Conservation (phyloP, 1,284 basidiomycete species). For the Golubevia sp. region DNA sequence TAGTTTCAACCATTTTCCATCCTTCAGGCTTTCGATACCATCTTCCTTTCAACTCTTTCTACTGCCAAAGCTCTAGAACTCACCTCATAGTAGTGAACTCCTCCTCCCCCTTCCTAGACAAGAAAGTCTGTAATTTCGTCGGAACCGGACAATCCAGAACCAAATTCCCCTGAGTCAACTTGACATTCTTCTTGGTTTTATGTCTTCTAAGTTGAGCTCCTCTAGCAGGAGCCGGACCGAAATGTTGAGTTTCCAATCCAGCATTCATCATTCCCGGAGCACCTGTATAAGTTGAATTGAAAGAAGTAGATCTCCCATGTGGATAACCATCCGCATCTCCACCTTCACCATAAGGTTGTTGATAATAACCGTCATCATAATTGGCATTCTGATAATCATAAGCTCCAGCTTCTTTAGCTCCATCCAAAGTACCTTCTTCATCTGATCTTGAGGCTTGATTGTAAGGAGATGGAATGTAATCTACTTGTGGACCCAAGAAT, state of each 20-base stretch:
- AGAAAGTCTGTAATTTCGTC: constrained; percentile 65
- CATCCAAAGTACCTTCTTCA: not conserved
- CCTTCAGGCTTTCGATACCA: no score
- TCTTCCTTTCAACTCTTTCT: no score
- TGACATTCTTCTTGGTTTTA: constrained; percentile 56
- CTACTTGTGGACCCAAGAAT: not conserved
- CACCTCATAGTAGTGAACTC: constrained; percentile 85
- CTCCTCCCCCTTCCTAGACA: constrained; percentile 77
- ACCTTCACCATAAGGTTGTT: constrained; percentile 6
- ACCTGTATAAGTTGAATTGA: not conserved
- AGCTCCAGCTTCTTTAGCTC: not conserved
- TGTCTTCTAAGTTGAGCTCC: constrained; percentile 54
- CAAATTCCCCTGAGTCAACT: constrained; percentile 54
- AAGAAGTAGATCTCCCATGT: not conserved
- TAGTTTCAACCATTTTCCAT: no score
- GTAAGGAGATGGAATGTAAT: not conserved
- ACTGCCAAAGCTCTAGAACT: no score
- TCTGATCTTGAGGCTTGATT: not conserved
- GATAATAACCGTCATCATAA: constrained; percentile 6
- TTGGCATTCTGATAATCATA: constrained; percentile 1
- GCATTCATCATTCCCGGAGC: not conserved
- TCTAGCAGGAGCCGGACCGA: constrained; percentile 47
- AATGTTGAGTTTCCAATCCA: constrained; percentile 45
- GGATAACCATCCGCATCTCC: constrained; percentile 10
- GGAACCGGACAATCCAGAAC: constrained; percentile 60